phyloP scores from a whole-genome alignment of 2,329 filamentous ascomycete species.

The Calonectria honghensis region DNA sequence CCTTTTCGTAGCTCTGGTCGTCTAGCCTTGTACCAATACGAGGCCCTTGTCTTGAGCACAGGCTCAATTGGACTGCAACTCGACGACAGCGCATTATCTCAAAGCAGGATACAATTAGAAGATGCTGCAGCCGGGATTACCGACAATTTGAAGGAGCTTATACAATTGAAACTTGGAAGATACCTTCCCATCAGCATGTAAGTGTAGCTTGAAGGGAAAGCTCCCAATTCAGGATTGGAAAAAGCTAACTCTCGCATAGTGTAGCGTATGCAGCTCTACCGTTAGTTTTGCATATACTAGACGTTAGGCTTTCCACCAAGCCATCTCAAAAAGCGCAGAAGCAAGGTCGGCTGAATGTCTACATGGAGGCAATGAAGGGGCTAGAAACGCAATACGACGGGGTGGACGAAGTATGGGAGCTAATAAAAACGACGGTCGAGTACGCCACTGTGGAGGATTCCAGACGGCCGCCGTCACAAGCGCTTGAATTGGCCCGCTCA shows the following conservation, averaged over 20 bases:
- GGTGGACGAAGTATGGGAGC: constrained; percentile 42
- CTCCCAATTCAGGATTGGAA: neutral
- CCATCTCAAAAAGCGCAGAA: constrained; percentile 42
- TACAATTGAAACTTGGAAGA: constrained; percentile 36
- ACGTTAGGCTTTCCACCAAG: constrained; percentile 42
- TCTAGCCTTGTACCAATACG: constrained; percentile 40
- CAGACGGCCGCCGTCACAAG: neutral
- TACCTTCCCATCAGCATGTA: constrained; percentile 45
- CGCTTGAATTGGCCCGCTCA: neutral
- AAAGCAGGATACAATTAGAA: constrained; percentile 31
- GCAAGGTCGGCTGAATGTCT: constrained; percentile 39
- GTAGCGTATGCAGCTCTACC: constrained; percentile 43
- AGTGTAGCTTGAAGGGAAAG: neutral
- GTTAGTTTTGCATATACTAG: constrained; percentile 39
- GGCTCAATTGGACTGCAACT: neutral
- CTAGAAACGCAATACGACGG: constrained; percentile 42
- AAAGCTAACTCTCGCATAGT: constrained; percentile 24
- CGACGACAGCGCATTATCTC: constrained; percentile 4
- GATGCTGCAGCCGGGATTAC: constrained; percentile 35
- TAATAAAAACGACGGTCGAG: constrained; percentile 36
- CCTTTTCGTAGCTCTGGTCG: constrained; percentile 34
- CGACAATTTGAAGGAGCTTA: constrained; percentile 41
- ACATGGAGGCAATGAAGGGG: constrained; percentile 39
- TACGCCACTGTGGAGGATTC: constrained; percentile 25
- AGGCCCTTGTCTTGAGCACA: constrained; percentile 37